Percentiles rank a stretch among this genome's conserved stretches.
Conservation (phyloP, 2,329 filamentous ascomycete genomes). For the Aulographum hederae region DNA sequence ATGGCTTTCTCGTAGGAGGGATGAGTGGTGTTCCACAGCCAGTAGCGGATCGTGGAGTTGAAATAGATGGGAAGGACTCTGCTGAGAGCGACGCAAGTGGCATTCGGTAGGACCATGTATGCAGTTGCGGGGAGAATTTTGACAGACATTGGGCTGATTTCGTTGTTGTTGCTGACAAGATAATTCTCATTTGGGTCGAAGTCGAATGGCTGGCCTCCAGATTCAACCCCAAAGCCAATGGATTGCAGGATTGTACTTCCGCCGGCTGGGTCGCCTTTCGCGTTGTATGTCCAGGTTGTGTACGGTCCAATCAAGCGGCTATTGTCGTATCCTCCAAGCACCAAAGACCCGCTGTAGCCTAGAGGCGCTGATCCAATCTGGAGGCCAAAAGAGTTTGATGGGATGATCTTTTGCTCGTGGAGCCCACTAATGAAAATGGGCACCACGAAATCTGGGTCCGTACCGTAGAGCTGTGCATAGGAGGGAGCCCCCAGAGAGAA, state of each 20-base stretch:
- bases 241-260: slow-evolving; percentile 17
- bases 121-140: slow-evolving; percentile 9
- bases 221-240: slow-evolving; percentile 22
- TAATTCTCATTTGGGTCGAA: slow-evolving; percentile 10
- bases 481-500: slow-evolving; percentile 1
- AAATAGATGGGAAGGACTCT: slow-evolving; percentile 12
- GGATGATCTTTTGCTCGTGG: slow-evolving; percentile 7
- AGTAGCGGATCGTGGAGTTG: slow-evolving; percentile 8
- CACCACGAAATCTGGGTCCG: background rate
- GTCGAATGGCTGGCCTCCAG: slow-evolving; percentile 21
- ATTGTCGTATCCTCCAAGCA: slow-evolving; percentile 19
- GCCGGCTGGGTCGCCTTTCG: no score
- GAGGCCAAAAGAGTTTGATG: slow-evolving; percentile 13
- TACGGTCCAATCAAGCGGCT: slow-evolving; percentile 12
- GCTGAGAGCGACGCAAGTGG: slow-evolving; percentile 13
- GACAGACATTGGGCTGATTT: slow-evolving; percentile 1
- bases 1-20: slow-evolving; percentile 19
- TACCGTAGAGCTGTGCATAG: slow-evolving; percentile 1
- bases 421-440: slow-evolving; percentile 4
- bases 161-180: slow-evolving; percentile 6
- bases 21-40: slow-evolving; percentile 12
- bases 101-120: slow-evolving; percentile 11
- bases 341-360: slow-evolving; percentile 11
- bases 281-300: slow-evolving; percentile 8
- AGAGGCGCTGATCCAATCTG: slow-evolving; percentile 16